A percentile compares a stretch with the other conserved stretches of the same genome.
Conservation (phyloP, 139 green algal species). For the Volvox africanus region DNA sequence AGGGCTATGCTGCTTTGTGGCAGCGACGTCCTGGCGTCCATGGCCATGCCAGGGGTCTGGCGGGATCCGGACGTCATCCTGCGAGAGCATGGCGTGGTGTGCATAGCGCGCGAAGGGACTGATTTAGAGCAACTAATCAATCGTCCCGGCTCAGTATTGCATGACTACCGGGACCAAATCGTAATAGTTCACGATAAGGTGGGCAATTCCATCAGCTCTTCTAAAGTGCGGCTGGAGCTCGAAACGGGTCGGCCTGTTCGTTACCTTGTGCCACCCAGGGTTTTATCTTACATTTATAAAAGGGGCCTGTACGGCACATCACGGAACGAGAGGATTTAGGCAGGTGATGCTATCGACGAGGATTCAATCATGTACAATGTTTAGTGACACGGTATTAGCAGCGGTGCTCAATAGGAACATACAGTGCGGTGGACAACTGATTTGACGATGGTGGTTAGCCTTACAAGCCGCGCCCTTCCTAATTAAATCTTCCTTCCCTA, state of each 20-base stretch:
- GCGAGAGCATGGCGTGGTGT: slow-evolving; percentile 69
- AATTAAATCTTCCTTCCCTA: too few relatives aligned
- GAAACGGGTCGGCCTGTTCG: slow-evolving; percentile 34
- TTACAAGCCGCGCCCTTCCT: too few relatives aligned
- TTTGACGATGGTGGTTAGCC: too few relatives aligned
- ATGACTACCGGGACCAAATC: slow-evolving; percentile 45
- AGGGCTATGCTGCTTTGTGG: slow-evolving; percentile 81
- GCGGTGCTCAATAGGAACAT: too few relatives aligned
- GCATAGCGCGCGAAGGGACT: slow-evolving; percentile 61
- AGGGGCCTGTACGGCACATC: slow-evolving; percentile 50
- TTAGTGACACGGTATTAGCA: too few relatives aligned
- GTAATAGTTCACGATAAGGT: slow-evolving; percentile 59
- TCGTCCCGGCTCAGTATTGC: slow-evolving; percentile 18
- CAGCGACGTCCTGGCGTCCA: slow-evolving; percentile 81
- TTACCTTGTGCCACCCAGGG: slow-evolving; percentile 51
- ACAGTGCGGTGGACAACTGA: too few relatives aligned
- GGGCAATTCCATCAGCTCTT: slow-evolving; percentile 57
- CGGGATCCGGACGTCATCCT: slow-evolving; percentile 70
- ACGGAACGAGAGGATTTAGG: background rate
- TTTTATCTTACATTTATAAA: slow-evolving; percentile 55
- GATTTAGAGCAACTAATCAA: slow-evolving; percentile 50
- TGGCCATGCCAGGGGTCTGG: slow-evolving; percentile 81
- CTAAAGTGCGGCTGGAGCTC: slow-evolving; percentile 53
- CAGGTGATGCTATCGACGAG: too few relatives aligned
- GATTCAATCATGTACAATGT: too few relatives aligned